A percentile compares a stretch with the other conserved stretches of the same genome.
phyloP scores from a whole-genome alignment of 2,329 filamentous ascomycete genomes.

The Aspergillus ruber region DNA sequence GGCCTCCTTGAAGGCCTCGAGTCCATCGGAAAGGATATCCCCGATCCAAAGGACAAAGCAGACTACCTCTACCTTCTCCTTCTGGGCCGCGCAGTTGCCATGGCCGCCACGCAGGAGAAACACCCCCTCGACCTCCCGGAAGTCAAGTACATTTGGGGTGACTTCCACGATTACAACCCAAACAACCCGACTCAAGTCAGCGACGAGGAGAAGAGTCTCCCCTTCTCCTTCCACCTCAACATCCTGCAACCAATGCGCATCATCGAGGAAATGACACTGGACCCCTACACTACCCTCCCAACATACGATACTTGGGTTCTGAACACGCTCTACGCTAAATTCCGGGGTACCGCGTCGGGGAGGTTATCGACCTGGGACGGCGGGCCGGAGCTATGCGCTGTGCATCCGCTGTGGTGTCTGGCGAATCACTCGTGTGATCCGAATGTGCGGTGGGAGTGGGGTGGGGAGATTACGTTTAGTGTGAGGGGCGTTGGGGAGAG shows the following conservation, averaged over 20 bases:
- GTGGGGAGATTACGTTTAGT: slow-evolving; percentile 40
- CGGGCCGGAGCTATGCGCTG: slow-evolving; percentile 82
- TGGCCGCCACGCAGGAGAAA: slow-evolving; percentile 53
- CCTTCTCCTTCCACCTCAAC: slow-evolving; percentile 56
- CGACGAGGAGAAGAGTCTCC: slow-evolving; percentile 42
- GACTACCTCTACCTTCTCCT: slow-evolving; percentile 57
- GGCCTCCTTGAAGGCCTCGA: slow-evolving; percentile 47
- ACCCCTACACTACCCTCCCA: slow-evolving; percentile 47
- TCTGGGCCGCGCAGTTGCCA: slow-evolving; percentile 52
- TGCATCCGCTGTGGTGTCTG: slow-evolving; percentile 92
- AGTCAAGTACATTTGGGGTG: slow-evolving; percentile 60
- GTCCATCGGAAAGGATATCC: slow-evolving; percentile 53
- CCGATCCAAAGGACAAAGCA: slow-evolving; percentile 51
- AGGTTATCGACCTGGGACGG: slow-evolving; percentile 70
- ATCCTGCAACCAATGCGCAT: slow-evolving; percentile 55
- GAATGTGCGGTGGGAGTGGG: slow-evolving; percentile 93
- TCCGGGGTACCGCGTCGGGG: slow-evolving; percentile 85
- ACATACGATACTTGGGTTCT: slow-evolving; percentile 55
- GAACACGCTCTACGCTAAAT: slow-evolving; percentile 89
- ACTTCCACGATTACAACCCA: slow-evolving; percentile 44
- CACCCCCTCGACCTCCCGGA: slow-evolving; percentile 57
- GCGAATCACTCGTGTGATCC: slow-evolving; percentile 96
- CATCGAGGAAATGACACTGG: slow-evolving; percentile 57
- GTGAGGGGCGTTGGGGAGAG: slow-evolving; percentile 28
- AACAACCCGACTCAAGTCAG: slow-evolving; percentile 4